Conservation (phyloP, 352 stramenopile genomes). For the Phytophthora cajani region DNA sequence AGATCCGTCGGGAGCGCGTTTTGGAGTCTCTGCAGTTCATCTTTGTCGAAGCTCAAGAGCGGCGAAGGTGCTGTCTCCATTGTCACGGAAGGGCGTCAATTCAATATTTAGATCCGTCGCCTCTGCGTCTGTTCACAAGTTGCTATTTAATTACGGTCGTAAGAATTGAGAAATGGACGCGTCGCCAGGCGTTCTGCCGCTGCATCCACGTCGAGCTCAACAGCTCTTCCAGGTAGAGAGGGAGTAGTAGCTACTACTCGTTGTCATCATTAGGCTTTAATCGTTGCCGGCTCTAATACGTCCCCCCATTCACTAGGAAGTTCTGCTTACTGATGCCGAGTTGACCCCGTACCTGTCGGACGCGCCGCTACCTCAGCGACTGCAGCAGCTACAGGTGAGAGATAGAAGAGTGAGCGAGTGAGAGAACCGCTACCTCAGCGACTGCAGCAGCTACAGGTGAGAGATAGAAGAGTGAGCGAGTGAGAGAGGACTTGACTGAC, state of each 20-base stretch:
- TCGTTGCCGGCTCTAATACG: neutral
- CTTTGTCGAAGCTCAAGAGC: slow-evolving; percentile 20
- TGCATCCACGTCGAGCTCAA: slow-evolving; percentile 42
- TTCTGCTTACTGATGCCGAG: slow-evolving; percentile 27
- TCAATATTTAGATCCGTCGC: neutral
- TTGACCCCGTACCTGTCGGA: slow-evolving; percentile 33
- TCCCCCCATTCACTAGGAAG: slow-evolving; percentile 18
- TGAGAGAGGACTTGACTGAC: neutral
- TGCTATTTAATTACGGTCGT: neutral
- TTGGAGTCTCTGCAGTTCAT: slow-evolving; percentile 19
- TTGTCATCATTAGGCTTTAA: neutral
- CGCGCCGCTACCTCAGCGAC: slow-evolving; percentile 33
- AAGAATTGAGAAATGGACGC: neutral
- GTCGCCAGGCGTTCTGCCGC: slow-evolving; percentile 5
- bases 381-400: slow-evolving; percentile 38
- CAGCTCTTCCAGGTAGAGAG: slow-evolving; percentile 44
- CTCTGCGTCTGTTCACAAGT: slow-evolving; percentile 16
- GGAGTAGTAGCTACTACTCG: neutral
- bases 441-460: too few species aligned
- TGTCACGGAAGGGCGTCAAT: neutral
- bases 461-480: too few species aligned
- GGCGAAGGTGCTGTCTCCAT: neutral
- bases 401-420: neutral
- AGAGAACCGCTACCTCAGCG: too few species aligned
- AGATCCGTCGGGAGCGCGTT: slow-evolving; percentile 18